Base-by-base conservation (phyloP, 2,329 filamentous ascomycete species). In the Pseudogymnoascus pannorum region DNA sequence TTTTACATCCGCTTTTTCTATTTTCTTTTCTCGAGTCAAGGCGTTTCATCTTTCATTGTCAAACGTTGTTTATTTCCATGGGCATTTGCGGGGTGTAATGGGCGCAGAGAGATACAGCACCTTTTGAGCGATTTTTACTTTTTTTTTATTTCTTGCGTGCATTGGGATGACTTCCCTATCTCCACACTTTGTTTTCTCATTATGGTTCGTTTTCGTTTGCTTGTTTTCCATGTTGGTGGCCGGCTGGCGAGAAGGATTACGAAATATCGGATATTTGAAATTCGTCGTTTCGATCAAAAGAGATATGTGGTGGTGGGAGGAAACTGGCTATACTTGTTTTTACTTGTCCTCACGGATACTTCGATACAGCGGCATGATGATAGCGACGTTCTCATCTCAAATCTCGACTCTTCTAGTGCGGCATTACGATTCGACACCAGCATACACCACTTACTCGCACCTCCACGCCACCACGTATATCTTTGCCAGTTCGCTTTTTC, bases 51-150 rank as follows among this genome's bases (percentile, higher is more conserved):
- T 54, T 31, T 54, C 48, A 26, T 16, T 54, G 2, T 54, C 48
- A 7, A 31, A 54, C n/a, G 48, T 54, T 31, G n/a, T 54, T 31
- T 54, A 31, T 54, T 54, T 31, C 48, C 26, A 31, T 54, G 48
- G 44, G 48, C 48, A 54, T 54, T 54, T 54, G 24, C 48, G 48
- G 48, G 48, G 48, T 54, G 48, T 54, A 54, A 54, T 18, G 48
- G 48, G 48, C 48, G 48, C 48, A 54, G 24, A 54, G 48, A 54
- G 48, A 54, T 29, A 54, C 48, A 54, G 48, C 48, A 54, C 48
- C 26, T 54, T 54, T 54, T 54, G 48, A 54, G 48, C 48, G 48
- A 54, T 54, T 54, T 54, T 31, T 40, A 18, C 5, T 20, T 31
- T 31, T 31, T 16, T 54, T 48, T 54, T 31, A 18, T 54, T 54